Evolutionary conservation across 495 filamentous ascomycete genomes (phyloP), one percentile per base, ranked within the genome.

Genomic region (Acidomyces sp.): DNA sequence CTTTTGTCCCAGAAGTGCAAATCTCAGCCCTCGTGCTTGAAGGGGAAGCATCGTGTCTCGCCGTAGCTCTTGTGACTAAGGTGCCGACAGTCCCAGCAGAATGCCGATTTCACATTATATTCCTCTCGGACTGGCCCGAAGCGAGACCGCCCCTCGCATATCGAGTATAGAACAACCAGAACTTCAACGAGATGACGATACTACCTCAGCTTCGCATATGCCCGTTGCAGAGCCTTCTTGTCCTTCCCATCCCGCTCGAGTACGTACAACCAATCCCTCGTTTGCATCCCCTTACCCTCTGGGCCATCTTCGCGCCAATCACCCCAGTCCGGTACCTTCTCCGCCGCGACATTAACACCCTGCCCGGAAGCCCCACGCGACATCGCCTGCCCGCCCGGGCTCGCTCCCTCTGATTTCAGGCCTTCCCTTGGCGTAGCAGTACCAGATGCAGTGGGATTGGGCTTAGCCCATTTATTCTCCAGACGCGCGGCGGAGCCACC

Each of bases 211-310:
- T n/a, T n/a, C n/a, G n/a, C n/a, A n/a, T n/a, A n/a, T n/a, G n/a
- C 31, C 40, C 61, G 58, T 44, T 76, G 70, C 6, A 80, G 39
- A 1, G 69, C 67, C 53, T 57, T 68, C 28, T 54, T 53, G 34
- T 77, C 73, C 48, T 60, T 63, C 3, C 72, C 70, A 47, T 78
- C 74, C 24, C 64, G 59, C 51, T 83, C 79, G 21, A 85, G 63
- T 9, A 70, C 76, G 6, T 61, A 57, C 6, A 82, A 53, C 71
- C 73, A 75, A 58, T 85, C 80, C 17, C 80, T 60, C 34, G 82
- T 59, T 57, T 85, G 77, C n/a, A 85, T 71, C 12, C 69, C 72
- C 39, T 63, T 65, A 2, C 77, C 78, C 43, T 68, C 67, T 19
- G 72, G 66, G 0, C 63, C 64, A 51, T 75, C 72, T 50, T 85